Evolutionary conservation across 805 yeast genomes (phyloP).

Genomic region (Monosporozyma servazzii): DNA sequence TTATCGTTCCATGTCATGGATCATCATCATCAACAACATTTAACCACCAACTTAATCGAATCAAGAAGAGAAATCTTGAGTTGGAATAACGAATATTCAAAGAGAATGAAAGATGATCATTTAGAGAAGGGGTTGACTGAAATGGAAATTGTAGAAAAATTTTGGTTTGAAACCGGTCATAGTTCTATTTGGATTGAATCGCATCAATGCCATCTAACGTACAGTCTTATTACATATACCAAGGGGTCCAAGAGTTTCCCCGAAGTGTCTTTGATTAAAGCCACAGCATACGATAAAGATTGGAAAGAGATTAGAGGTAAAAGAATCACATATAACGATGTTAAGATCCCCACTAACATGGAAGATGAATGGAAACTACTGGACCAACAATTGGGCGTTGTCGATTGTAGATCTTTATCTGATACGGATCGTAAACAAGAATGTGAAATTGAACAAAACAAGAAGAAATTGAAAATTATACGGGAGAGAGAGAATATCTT

Average conservation of each 20-base stretch:
- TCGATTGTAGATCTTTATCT: background rate
- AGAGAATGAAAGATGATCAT: slow-evolving; percentile 1
- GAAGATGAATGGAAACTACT: slow-evolving; percentile 1
- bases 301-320: slow-evolving; percentile 9
- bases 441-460: slow-evolving; percentile 15
- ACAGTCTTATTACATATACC: slow-evolving; percentile 34
- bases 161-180: slow-evolving; percentile 28
- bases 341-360: slow-evolving; percentile 1
- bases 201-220: slow-evolving; percentile 40
- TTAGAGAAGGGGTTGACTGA: slow-evolving; percentile 6
- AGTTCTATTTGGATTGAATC: slow-evolving; percentile 32
- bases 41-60: slow-evolving; percentile 2
- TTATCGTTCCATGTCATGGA: slow-evolving; percentile 1
- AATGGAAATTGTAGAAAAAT: slow-evolving; percentile 6
- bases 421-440: background rate
- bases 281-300: slow-evolving; percentile 9
- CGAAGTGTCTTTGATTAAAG: slow-evolving; percentile 28
- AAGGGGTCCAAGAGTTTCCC: slow-evolving; percentile 9
- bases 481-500: slow-evolving; percentile 5
- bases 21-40: too few relatives aligned
- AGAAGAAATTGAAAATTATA: slow-evolving; percentile 10
- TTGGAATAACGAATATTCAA: background rate
- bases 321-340: slow-evolving; percentile 5
- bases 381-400: slow-evolving; percentile 1
- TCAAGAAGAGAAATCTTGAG: slow-evolving; percentile 5